Evolutionary conservation across 108 stramenopile species (phyloP).

Genomic region (Nannochloropsis salina): DNA sequence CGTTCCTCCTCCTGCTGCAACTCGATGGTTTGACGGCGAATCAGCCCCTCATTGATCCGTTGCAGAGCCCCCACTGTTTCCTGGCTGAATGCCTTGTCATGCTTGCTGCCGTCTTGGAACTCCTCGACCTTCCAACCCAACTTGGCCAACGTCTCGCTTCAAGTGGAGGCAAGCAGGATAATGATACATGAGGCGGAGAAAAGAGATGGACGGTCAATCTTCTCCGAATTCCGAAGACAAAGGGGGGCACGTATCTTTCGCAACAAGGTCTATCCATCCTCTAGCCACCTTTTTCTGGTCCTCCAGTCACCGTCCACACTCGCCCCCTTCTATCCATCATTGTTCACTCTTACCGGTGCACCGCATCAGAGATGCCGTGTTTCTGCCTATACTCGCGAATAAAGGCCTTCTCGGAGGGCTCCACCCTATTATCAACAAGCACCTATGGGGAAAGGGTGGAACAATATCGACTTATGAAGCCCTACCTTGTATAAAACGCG

Average conservation of each 20-base stretch:
- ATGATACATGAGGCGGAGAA: not conserved
- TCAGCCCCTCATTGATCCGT: not conserved
- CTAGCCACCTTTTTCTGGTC: not conserved
- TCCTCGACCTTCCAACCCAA: conserved; percentile 6
- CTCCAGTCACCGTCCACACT: not conserved
- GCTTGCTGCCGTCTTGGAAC: not conserved
- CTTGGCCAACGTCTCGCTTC: not conserved
- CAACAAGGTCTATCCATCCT: too few relatives aligned
- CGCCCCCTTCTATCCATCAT: too few relatives aligned
- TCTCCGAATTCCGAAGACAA: too few relatives aligned
- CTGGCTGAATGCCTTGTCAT: not conserved
- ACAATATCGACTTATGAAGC: not conserved
- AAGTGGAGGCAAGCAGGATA: not conserved
- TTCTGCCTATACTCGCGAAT: not conserved
- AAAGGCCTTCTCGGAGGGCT: not conserved
- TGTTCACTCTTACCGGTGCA: not conserved
- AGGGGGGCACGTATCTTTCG: too few relatives aligned
- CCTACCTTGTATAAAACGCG: not conserved
- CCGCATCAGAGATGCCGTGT: not conserved
- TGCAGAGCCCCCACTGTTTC: not conserved
- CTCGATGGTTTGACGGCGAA: not conserved
- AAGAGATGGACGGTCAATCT: not conserved
- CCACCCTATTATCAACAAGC: not conserved
- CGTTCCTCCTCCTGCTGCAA: not conserved
- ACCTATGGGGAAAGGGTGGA: not conserved